Base-by-base conservation (phyloP, 345 rosid species). In the Gynandropsis gynandra region DNA sequence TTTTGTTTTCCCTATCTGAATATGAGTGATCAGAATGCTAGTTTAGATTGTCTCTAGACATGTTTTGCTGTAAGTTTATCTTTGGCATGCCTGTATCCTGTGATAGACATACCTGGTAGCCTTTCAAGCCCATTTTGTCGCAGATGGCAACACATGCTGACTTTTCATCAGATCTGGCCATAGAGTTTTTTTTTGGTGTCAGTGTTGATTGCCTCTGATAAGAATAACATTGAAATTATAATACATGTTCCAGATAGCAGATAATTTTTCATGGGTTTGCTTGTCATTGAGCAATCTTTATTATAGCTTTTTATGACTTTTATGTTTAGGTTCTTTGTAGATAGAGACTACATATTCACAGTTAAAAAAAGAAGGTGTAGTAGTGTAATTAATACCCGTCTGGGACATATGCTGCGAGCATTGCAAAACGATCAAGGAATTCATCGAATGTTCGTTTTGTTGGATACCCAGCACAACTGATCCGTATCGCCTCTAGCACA, bases 401-500 rank as follows among this genome's bases (percentile, higher is more conserved):
- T 44, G 72, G 72, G 67, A 73, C 71, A 34, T 78, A 79, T 31
- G 85, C 72, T 52, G 75, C 79, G 39, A 83, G 76, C 76, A 83
- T 78, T 52, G 82, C 93, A 76, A 83, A 83, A 27, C 87, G 93
- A 45, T 78, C 81, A 37, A 83, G 80, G 64, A 83, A 83, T 54
- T 83, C 93, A 61, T 78, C 78, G 44, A 83, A 83, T 51, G 93
- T 67, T 74, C 85, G 62, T 71, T 77, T 80, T 18, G 93, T 83
- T 41, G 93, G 93, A 69, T 83, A 83, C 41, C 93, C 87, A 16
- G 93, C 93, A 73, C 93, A 80, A 59, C 87, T 83, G 65, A 83
- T 83, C 58, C 93, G 68, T 50, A 83, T 83, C 32, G 93, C 93
- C 72, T 83, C 93, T 24, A 83, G 74, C 8, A 83, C 98, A 72